Evolutionary conservation across 148 eudicot genomes (phyloP).

Genomic region (Suaeda aralocaspica): DNA sequence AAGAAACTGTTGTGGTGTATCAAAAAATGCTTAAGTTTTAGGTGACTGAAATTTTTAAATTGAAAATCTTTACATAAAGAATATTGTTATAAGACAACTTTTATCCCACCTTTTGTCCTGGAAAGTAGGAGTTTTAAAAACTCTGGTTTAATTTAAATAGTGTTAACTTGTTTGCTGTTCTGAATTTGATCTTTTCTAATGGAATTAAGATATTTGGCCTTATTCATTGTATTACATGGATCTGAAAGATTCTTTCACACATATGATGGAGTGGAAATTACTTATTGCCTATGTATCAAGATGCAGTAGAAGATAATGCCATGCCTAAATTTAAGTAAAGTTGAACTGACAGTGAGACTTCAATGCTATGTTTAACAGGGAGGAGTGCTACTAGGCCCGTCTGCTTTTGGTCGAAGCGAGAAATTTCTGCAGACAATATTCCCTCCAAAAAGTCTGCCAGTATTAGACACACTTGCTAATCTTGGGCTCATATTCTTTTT

Average conservation of each 20-base stretch:
- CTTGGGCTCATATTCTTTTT: slow-evolving; percentile 82
- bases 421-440: slow-evolving; percentile 52
- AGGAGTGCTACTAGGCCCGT: slow-evolving; percentile 77
- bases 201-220: background rate
- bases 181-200: background rate
- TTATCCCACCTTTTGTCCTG: background rate
- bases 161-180: background rate
- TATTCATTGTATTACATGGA: background rate
- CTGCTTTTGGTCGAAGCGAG: slow-evolving; percentile 66
- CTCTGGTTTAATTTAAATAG: background rate
- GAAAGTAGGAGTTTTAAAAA: background rate
- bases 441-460: slow-evolving; percentile 62
- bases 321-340: background rate
- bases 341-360: background rate
- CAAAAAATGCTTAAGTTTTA: too few relatives aligned
- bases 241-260: too few relatives aligned
- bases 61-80: too few relatives aligned
- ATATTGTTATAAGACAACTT: too few relatives aligned
- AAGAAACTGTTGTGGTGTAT: background rate
- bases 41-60: too few relatives aligned
- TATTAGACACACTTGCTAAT: slow-evolving; percentile 73
- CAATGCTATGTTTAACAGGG: slow-evolving; percentile 41
- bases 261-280: too few relatives aligned
- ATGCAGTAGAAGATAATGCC: background rate
- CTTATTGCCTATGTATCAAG: too few relatives aligned